These are phyloP conservation scores for Coniferiporia sulphurascens DNA, from an alignment of 1,284 basidiomycete genomes.

Conservation along the genomic window DNA sequence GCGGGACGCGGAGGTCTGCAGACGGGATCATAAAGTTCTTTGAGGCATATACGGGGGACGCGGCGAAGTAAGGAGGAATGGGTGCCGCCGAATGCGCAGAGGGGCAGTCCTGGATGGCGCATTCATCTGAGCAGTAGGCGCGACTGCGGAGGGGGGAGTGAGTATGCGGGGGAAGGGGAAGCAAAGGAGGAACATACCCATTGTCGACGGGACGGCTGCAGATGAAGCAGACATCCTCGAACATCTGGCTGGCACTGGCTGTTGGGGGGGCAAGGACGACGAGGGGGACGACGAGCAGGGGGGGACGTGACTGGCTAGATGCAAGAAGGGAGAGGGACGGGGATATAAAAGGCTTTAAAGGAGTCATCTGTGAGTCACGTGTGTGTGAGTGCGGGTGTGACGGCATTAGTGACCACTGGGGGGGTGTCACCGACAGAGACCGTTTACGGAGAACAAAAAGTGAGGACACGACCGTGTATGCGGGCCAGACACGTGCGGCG, in stretches of 20 bases:
- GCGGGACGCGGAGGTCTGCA: constrained; percentile 49
- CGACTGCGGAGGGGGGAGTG: constrained; percentile 36
- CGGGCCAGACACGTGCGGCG: no score
- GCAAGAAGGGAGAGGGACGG: not conserved
- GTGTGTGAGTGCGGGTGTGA: not conserved
- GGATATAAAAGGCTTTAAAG: not conserved
- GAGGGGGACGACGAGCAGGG: not conserved
- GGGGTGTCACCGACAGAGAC: not conserved
- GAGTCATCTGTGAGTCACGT: not conserved
- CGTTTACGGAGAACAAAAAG: no score
- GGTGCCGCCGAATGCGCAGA: constrained; percentile 58
- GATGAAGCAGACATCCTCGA: constrained; percentile 68
- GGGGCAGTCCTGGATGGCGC: constrained; percentile 55
- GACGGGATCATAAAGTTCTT: constrained; percentile 1
- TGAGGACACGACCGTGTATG: no score
- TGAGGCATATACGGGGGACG: not conserved
- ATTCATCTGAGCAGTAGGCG: constrained; percentile 71
- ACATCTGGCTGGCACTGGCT: constrained; percentile 40
- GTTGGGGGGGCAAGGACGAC: not conserved
- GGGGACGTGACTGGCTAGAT: not conserved
- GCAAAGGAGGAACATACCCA: constrained; percentile 41
- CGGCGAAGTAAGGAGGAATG: constrained; percentile 40
- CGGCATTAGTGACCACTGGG: not conserved
- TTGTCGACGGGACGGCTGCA: constrained; percentile 61
- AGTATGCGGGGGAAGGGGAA: constrained; percentile 21